Conservation (phyloP, 805 yeast species). For the Wickerhamiella nectarea region DNA sequence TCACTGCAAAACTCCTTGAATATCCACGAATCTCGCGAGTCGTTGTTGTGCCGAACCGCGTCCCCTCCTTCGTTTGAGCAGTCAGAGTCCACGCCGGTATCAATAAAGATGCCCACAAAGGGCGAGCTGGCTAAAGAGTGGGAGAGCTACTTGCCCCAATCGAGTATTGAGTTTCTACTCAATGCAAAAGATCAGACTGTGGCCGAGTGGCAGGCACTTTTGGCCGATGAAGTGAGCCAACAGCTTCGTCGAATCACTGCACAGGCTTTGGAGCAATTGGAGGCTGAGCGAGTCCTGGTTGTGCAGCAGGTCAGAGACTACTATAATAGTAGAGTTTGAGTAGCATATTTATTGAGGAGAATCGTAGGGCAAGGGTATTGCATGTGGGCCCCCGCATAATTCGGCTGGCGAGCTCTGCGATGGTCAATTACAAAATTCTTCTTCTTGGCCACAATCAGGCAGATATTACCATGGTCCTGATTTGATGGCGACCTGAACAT, state of each 20-base stretch:
- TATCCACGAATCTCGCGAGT: neutral
- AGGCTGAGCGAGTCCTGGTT: conserved; percentile 1
- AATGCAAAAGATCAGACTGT: neutral
- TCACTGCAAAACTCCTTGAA: neutral
- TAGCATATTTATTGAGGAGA: neutral
- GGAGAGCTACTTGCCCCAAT: neutral
- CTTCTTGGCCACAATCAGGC: no score
- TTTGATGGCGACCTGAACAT: no score
- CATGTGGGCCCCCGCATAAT: no score
- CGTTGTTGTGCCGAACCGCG: neutral
- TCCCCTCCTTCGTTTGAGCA: neutral
- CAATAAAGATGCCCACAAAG: neutral
- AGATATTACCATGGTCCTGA: no score
- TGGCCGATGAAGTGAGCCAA: conserved; percentile 3
- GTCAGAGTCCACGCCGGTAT: neutral
- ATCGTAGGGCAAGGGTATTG: no score
- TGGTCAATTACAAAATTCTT: no score
- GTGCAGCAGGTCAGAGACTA: neutral
- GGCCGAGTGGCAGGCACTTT: conserved; percentile 2
- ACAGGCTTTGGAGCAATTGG: conserved; percentile 1
- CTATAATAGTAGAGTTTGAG: no score
- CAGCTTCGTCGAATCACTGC: neutral
- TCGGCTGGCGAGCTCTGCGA: no score
- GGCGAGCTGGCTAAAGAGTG: conserved; percentile 1
- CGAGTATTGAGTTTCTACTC: conserved; percentile 1